Evolutionary conservation across 768 basidiomycete genomes (phyloP).

Genomic region (Boletus pseudo-olivaceus): DNA sequence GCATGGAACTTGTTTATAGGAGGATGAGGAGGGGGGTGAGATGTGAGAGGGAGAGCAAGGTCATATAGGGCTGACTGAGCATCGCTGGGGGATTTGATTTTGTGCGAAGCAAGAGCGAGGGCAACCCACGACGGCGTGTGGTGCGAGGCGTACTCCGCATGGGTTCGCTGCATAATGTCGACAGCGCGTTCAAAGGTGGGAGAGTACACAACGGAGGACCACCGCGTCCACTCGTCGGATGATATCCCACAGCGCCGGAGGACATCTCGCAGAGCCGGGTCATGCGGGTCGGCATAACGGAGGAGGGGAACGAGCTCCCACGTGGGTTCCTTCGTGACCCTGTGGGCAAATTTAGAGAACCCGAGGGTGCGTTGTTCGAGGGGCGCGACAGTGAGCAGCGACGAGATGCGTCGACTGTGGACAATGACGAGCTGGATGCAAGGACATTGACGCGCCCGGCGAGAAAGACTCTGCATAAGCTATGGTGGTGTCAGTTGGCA

Average conservation of each 20-base stretch:
- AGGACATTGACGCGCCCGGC: slow-evolving; percentile 1
- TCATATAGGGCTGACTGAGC: slow-evolving; percentile 43
- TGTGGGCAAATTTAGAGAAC: slow-evolving; percentile 34
- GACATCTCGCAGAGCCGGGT: slow-evolving; percentile 13
- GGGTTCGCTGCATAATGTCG: slow-evolving; percentile 12
- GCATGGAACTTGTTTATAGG: slow-evolving; percentile 1
- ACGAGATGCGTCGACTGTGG: slow-evolving; percentile 11
- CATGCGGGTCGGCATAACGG: slow-evolving; percentile 9
- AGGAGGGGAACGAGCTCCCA: slow-evolving; percentile 42
- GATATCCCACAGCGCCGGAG: slow-evolving; percentile 34
- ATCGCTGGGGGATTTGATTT: slow-evolving; percentile 43
- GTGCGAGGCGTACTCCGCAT: neutral
- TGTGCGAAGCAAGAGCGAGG: slow-evolving; percentile 46
- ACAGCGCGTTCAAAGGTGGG: slow-evolving; percentile 35
- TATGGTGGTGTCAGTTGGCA: slow-evolving; percentile 7
- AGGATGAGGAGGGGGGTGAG: slow-evolving; percentile 25
- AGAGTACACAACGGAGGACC: slow-evolving; percentile 37
- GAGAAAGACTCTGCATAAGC: slow-evolving; percentile 22
- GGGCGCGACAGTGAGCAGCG: slow-evolving; percentile 21
- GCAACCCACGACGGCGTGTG: slow-evolving; percentile 52
- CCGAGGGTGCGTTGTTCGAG: slow-evolving; percentile 20
- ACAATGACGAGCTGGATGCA: neutral
- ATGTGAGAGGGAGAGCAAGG: slow-evolving; percentile 41
- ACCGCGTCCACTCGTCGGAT: slow-evolving; percentile 37
- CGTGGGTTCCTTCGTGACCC: slow-evolving; percentile 37